Evolutionary conservation across 805 yeast genomes (phyloP), one percentile per base, ranked within the genome.

Genomic region (Priceomyces castillae): DNA sequence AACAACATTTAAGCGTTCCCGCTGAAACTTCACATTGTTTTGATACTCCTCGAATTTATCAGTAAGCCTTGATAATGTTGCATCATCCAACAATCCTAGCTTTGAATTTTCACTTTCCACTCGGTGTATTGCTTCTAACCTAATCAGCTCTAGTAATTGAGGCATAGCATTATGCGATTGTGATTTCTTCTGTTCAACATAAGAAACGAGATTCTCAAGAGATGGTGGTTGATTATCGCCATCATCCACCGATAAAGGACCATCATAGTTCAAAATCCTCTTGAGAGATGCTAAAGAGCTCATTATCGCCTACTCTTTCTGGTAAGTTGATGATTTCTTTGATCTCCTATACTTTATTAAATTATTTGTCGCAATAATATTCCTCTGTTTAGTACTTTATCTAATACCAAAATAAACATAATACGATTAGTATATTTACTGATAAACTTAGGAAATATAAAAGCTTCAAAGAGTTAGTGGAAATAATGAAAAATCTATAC

Each of bases 1-100:
- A 25, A 86, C 64, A 2, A 87, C 85, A 30, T 56, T 61, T 30
- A 81, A 49, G 40, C 64, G 67, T 1, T 57, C 46, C 30, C 69
- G 51, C n/a, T 72, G 65, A 11, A 48, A 42, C 28, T 57, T 48
- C 4, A 73, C 50, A 7, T 59, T 53, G 4, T 50, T 37, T 41
- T 61, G 55, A 46, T 62, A 61, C 7, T 51, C 46, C 7, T 54
- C 51, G 38, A 65, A 60, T 5, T 56, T 52, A 7, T 42, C 42
- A 7, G 19, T 43, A 2, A 52, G 39, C 10, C 34, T 41, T 3
- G 37, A 22, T 12, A 50, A 22, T 16, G 48, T 49, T 7, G 33
- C 40, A 30, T 33, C 34, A 30, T 43, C 30, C 17, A 45, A 41
- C 34, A 16, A 26, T 15, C 11, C 25, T 26, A 15, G 30, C 18